Base-by-base conservation (phyloP, 2,329 filamentous ascomycete genomes). In the Nemania serpens region DNA sequence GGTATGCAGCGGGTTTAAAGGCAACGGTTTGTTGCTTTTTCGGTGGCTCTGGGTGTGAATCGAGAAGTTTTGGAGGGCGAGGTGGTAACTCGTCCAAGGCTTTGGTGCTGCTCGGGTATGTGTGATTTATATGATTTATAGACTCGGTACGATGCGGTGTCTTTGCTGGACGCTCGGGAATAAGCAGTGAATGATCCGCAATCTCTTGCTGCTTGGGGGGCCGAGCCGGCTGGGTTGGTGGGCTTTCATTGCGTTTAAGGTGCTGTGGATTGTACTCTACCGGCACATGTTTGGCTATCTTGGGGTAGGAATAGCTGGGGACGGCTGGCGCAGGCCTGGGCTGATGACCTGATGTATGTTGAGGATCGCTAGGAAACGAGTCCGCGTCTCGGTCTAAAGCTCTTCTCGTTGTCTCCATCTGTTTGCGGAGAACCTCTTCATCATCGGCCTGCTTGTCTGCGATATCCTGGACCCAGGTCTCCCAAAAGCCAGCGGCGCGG, bases 1-100 rank as follows among this genome's bases (percentile, higher is more conserved):
- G 88, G 72, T 93, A 95, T 1, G 92, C 93, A 1, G 91, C 89
- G 1, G 94, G 91, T 64, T 87, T 86, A 79, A 96, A 96, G 13
- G 91, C 92, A 68, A 91, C 90, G 49, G 86, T 74, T 59, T 88
- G 75, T 75, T 86, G 82, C 65, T 82, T 79, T 64, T 67, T 62
- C 42, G 63, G 57, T 50, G 77, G 56, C 18, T 47, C 48, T 10
- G 63, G 46, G 2, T 61, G 29, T 5, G 56, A 56, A 17, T 70
- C 70, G 3, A 54, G 61, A 7, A 67, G 48, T 61, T 78, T 78
- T 0, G 76, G 73, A 15, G 76, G 76, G 4, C 46, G 68, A 9
- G 64, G 62, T 62, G 63, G 66, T 9, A 67, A 59, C 22, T 68
- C 63, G 36, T 65, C 65, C n/a, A 45, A 67, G 59, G 49, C 64